Evolutionary conservation across 2,329 filamentous ascomycete species (phyloP), one percentile per base, ranked within the genome.

Genomic region (Bretziella fagacearum): DNA sequence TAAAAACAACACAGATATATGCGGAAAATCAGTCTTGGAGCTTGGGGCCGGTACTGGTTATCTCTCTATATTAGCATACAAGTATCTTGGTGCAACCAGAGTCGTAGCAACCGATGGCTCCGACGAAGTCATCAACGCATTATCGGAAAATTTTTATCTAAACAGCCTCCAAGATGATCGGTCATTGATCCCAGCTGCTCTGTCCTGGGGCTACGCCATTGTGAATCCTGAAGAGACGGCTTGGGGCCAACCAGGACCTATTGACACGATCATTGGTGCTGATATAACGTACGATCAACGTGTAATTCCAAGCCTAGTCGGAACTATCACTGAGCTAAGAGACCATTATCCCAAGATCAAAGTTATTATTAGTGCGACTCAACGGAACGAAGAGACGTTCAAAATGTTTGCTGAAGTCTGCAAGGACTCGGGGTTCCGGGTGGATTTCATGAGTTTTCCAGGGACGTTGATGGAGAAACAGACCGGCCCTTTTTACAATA

Each of bases 11-110:
- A 52, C 54, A 1, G 53, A 70, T 17, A 63, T 84, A 23, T 55
- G 55, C 6, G 68, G 64, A 2, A 79, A 74, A 56, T 68, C 65
- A 6, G 62, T 87, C 1, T 64, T 89, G 2, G 83, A 89, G 57
- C 67, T 89, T 1, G 83, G 83, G 3, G 74, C 81, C 1, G 83
- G 83, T 1, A 87, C 84, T 1, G 83, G 82, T 0, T 81, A 85
- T 56, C 61, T 86, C 1, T 80, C 81, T 0, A 74, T 87, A 10
- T 63, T 87, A 0, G 84, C 81, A 52, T 73, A 77, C n/a, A 81
- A 78, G 54, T 65, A 77, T 56, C 67, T 89, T 0, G 65, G 60
- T 4, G 69, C 79, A 0, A 57, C 61, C 1, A 70, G 74, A 44
- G 73, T 81, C 18, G 66, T 81, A 4, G 75, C 79, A 2, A 84